A percentile compares a stretch with the other conserved stretches of the same genome.
phyloP scores from a whole-genome alignment of 495 filamentous ascomycete species.

The Annulohypoxylon bovei region DNA sequence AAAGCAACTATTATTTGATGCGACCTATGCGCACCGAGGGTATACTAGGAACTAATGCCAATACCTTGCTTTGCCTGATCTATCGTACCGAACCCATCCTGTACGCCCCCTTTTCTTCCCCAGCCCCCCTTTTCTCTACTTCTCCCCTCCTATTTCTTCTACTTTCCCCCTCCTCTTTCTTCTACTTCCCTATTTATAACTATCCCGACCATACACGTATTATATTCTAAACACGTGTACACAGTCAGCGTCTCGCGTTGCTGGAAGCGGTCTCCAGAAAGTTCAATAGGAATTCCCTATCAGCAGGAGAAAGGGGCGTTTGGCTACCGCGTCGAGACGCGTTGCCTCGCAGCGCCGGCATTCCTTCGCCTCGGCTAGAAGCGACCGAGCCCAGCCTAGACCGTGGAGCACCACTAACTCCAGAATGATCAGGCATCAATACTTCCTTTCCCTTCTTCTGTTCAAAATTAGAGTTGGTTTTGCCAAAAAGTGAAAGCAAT shows the following conservation, averaged over 20 bases:
- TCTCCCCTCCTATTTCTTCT: background rate
- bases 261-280: constrained; percentile 66
- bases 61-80: background rate
- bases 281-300: constrained; percentile 81
- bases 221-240: background rate
- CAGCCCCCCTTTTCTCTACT: background rate
- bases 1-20: constrained; percentile 18
- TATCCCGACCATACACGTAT: background rate
- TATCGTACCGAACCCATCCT: background rate
- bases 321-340: constrained; percentile 57
- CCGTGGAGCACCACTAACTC: constrained; percentile 48
- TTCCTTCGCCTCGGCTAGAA: constrained; percentile 49
- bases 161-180: background rate
- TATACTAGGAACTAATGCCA: constrained; percentile 23
- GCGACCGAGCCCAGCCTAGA: constrained; percentile 55
- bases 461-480: constrained; percentile 60
- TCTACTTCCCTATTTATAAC: background rate
- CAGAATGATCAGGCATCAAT: constrained; percentile 49
- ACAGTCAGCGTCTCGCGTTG: constrained; percentile 23
- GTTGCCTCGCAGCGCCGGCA: constrained; percentile 39
- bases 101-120: background rate
- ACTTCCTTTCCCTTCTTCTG: constrained; percentile 53
- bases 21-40: constrained; percentile 12
- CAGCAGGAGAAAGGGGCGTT: constrained; percentile 69
- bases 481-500: constrained; percentile 78